These are phyloP conservation scores for Flaveria ramosissima DNA, from an alignment of 129 eudicot genomes.

Conservation along the genomic window DNA sequence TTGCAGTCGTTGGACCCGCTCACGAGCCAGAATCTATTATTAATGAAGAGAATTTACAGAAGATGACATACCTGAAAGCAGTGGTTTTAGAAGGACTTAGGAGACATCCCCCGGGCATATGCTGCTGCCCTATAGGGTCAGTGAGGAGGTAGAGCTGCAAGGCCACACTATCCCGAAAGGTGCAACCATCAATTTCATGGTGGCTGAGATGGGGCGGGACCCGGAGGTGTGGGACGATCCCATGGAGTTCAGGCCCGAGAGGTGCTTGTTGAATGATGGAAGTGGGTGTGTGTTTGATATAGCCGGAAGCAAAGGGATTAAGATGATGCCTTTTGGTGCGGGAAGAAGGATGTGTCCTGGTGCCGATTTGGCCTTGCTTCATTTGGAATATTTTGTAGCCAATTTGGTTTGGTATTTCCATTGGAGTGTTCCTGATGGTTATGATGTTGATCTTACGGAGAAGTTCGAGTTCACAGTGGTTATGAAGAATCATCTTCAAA, in stretches of 20 bases:
- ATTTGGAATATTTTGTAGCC: neutral
- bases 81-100: constrained; percentile 2
- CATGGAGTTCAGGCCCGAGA: constrained; percentile 15
- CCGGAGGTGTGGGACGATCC: constrained; percentile 1
- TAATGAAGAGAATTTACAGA: neutral
- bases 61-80: neutral
- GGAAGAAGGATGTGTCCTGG: constrained; percentile 3
- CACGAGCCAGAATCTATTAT: neutral
- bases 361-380: neutral
- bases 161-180: neutral
- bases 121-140: neutral
- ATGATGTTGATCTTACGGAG: neutral
- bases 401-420: neutral
- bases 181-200: constrained; percentile 2
- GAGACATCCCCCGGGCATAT: neutral
- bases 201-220: constrained; percentile 4
- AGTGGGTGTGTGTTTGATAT: neutral
- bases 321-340: constrained; percentile 8
- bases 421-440: neutral
- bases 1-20: neutral
- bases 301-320: neutral
- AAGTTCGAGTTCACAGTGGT: neutral
- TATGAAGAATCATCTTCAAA: neutral
- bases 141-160: neutral
- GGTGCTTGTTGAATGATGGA: neutral